Percentiles rank a stretch among this genome's conserved stretches.
Evolutionary conservation across 768 basidiomycete genomes (phyloP).

Genomic region (Boletus pseudo-olivaceus): DNA sequence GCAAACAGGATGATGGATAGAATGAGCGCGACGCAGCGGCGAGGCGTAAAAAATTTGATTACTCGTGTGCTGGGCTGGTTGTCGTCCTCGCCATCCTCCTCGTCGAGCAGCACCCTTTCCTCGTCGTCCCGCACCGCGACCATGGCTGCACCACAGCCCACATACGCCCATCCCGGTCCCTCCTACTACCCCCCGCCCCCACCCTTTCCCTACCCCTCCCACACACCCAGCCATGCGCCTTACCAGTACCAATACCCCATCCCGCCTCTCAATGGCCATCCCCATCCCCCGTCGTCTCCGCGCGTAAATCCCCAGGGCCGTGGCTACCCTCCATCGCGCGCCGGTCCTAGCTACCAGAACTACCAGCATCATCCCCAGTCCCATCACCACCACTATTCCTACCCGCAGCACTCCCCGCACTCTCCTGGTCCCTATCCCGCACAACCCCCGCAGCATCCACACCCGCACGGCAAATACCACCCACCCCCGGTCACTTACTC

Average conservation of each 20-base stretch:
- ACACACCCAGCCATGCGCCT: constrained; percentile 20
- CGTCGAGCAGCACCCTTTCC: constrained; percentile 7
- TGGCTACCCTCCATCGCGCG: constrained; percentile 36
- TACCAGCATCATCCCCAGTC: constrained; percentile 28
- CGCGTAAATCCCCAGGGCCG: constrained; percentile 33
- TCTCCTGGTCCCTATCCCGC: constrained; percentile 23
- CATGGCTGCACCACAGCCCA: constrained; percentile 25
- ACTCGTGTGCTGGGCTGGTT: constrained; percentile 12
- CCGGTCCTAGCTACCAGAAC: constrained; percentile 37
- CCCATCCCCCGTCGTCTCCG: constrained; percentile 28
- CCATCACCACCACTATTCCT: constrained; percentile 34
- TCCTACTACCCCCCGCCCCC: constrained; percentile 28
- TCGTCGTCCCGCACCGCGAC: constrained; percentile 6
- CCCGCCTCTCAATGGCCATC: constrained; percentile 24
- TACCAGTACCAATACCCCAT: constrained; percentile 40
- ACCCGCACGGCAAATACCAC: constrained; percentile 29
- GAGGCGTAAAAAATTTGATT: constrained; percentile 9
- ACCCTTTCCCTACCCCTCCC: constrained; percentile 32
- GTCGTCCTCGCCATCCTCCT: constrained; percentile 5
- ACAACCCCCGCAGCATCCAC: constrained; percentile 18
- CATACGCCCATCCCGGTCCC: constrained; percentile 29
- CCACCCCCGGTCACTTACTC: constrained; percentile 34
- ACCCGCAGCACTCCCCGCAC: constrained; percentile 30
- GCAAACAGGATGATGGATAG: constrained; percentile 14
- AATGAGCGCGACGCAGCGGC: not conserved